A percentile compares a stretch with the other conserved stretches of the same genome.
Evolutionary conservation across 208 protist genomes (phyloP).

Genomic region (Acanthamoeba castellanii): DNA sequence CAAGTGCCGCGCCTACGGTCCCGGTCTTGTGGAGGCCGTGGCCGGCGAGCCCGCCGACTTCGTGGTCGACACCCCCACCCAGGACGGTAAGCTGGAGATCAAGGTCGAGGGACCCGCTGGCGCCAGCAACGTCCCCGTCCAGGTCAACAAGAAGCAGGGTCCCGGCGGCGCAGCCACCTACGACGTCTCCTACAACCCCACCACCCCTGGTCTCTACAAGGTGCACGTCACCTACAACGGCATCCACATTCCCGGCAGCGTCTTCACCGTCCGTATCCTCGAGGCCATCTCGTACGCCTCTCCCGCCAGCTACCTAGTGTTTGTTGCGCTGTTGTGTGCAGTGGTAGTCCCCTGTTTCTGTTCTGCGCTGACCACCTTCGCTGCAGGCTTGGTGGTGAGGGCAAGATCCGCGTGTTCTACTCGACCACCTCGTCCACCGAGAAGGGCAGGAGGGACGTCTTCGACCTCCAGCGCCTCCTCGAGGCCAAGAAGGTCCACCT

Average conservation of each 20-base stretch:
- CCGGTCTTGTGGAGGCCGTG: conserved; percentile 17
- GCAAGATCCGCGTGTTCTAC: conserved; percentile 79
- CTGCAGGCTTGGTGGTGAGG: conserved; percentile 59
- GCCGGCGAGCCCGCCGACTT: conserved; percentile 49
- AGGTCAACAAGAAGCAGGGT: conserved; percentile 42
- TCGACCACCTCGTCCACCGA: conserved; percentile 68
- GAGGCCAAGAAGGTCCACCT: conserved; percentile 76
- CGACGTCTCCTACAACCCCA: conserved; percentile 25
- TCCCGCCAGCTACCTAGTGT: no score
- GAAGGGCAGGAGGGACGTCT: conserved; percentile 62
- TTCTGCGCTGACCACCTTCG: not conserved
- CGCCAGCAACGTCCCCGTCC: conserved; percentile 32
- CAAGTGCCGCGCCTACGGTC: conserved; percentile 33
- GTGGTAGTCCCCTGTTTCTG: no score
- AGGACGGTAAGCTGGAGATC: conserved; percentile 74
- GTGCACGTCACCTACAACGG: conserved; percentile 64
- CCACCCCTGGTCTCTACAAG: conserved; percentile 9
- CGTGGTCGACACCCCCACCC: conserved; percentile 54
- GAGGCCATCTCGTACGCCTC: conserved; percentile 67
- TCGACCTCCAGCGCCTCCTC: conserved; percentile 73
- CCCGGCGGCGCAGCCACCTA: conserved; percentile 6
- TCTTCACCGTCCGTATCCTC: conserved; percentile 70
- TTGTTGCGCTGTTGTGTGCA: no score
- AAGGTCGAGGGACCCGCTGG: conserved; percentile 58
- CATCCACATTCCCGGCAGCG: conserved; percentile 70